These are phyloP conservation scores for Periconia sp. DNA, from an alignment of 2,329 filamentous ascomycete genomes.

Conservation along the genomic window DNA sequence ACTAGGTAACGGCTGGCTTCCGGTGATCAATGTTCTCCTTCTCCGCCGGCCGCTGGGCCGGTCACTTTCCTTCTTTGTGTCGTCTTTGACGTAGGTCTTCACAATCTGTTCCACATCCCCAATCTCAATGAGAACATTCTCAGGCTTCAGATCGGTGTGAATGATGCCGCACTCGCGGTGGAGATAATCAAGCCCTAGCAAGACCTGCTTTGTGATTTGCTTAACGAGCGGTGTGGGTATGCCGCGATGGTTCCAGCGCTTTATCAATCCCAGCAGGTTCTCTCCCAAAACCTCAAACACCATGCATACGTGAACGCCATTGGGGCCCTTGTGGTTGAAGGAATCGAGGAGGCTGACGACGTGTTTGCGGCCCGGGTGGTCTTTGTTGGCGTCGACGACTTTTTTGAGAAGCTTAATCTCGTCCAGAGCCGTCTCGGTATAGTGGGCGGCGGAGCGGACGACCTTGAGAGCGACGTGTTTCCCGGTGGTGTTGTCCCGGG, in stretches of 20 bases:
- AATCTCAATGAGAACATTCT: slow-evolving; percentile 98
- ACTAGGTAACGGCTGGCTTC: slow-evolving; percentile 92
- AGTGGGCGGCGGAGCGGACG: slow-evolving; percentile 94
- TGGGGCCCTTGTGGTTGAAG: slow-evolving; percentile 96
- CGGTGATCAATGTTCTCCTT: slow-evolving; percentile 91
- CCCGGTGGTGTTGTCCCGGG: slow-evolving; percentile 79
- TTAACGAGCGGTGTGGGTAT: slow-evolving; percentile 97
- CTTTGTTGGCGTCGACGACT: slow-evolving; percentile 92
- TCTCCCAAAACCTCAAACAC: slow-evolving; percentile 97
- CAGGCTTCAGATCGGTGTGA: slow-evolving; percentile 95
- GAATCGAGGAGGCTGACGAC: slow-evolving; percentile 95
- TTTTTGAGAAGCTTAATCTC: slow-evolving; percentile 98
- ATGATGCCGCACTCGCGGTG: slow-evolving; percentile 99
- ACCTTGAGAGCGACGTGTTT: slow-evolving; percentile 98
- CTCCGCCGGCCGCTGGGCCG: slow-evolving; percentile 88
- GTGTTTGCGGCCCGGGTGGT: slow-evolving; percentile 90
- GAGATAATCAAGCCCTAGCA: slow-evolving; percentile 92
- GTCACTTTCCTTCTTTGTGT: slow-evolving; percentile 69
- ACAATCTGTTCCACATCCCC: slow-evolving; percentile 99
- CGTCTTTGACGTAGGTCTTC: slow-evolving; percentile 89
- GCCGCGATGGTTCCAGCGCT: slow-evolving; percentile 96
- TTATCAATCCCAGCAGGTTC: slow-evolving; percentile 92
- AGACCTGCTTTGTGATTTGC: slow-evolving; percentile 97
- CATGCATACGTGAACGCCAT: slow-evolving; percentile 98
- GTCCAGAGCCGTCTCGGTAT: slow-evolving; percentile 97